Conservation (phyloP, 73 alveolate genomes). For the Tetrahymena thermophila region DNA sequence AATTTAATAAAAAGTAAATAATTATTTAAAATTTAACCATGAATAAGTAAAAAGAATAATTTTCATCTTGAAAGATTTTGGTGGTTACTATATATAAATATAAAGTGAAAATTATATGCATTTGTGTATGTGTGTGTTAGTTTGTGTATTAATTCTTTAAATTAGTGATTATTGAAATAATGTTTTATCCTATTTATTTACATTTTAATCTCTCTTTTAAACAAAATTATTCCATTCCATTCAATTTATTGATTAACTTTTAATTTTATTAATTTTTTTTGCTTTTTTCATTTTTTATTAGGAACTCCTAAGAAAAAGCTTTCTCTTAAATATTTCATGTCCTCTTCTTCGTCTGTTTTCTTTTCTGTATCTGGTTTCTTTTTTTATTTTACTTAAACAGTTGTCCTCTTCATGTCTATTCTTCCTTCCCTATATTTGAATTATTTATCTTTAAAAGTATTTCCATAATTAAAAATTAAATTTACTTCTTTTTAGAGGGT, state of each 20-base stretch:
- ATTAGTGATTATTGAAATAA: background rate
- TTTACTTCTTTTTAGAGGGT: background rate
- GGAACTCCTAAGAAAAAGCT: background rate
- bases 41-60: too few relatives aligned
- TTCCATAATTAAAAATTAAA: background rate
- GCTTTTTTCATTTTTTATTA: background rate
- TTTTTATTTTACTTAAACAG: background rate
- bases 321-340: background rate
- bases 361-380: background rate
- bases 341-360: background rate
- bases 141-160: too few relatives aligned
- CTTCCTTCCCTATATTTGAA: background rate
- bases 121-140: too few relatives aligned
- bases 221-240: background rate
- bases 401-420: background rate
- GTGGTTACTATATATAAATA: too few relatives aligned
- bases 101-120: background rate
- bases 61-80: too few relatives aligned
- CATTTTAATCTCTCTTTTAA: background rate
- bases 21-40: too few relatives aligned
- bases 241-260: background rate
- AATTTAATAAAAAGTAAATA: too few relatives aligned
- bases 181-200: too few relatives aligned
- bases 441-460: background rate
- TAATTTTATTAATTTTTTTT: background rate